Base-by-base conservation (phyloP, 164 flowering plant genomes). In the Cinnamomum micranthum region DNA sequence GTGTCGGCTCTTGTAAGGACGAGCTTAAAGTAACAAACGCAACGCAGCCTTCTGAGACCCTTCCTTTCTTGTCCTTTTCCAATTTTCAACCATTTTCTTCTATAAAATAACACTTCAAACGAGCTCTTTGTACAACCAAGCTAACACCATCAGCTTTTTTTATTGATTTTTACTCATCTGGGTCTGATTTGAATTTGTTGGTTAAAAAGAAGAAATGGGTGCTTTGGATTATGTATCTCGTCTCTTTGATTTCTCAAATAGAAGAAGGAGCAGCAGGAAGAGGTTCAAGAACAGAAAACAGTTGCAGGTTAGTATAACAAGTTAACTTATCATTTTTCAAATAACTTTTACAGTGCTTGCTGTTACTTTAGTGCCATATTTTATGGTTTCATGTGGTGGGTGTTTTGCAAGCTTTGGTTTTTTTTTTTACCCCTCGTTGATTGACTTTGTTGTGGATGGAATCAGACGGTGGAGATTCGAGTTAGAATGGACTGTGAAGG, bases 401-500 rank as follows among this genome's bases (percentile, higher is more conserved):
- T 59, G 31, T 9, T 31, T 72, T 20, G 22, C n/a, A 17, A 6
- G 27, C 41, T 6, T 35, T 7, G 7, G 0, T 41, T 41, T 41
- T 7, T 41, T 41, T 9, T 6, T 31, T 52, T 52, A 2, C 19
- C 62, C 17, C n/a, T 67, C 1, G 3, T 23, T 10, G 3, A 7
- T 33, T 22, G 19, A 22, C n/a, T 31, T 72, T 13, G 15, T 13
- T n/a, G 41, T 41, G n/a, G 0, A n/a, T 22, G 22, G 22, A 24
- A n/a, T 23, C 11, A 95, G 98, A 95, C 98, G 31, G 98, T 95
- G 85, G 98, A 93, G 89, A 75, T 95, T 1, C 93, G 87, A 71
- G 88, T 93, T 52, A 87, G 80, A 73, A 91, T 95, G 62, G 98
- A 95, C 81, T 95, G 98, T 80, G 97, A 95, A 80, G 98, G 98